phyloP scores from a whole-genome alignment of 2,329 filamentous ascomycete species.

The Monascus ruber region DNA sequence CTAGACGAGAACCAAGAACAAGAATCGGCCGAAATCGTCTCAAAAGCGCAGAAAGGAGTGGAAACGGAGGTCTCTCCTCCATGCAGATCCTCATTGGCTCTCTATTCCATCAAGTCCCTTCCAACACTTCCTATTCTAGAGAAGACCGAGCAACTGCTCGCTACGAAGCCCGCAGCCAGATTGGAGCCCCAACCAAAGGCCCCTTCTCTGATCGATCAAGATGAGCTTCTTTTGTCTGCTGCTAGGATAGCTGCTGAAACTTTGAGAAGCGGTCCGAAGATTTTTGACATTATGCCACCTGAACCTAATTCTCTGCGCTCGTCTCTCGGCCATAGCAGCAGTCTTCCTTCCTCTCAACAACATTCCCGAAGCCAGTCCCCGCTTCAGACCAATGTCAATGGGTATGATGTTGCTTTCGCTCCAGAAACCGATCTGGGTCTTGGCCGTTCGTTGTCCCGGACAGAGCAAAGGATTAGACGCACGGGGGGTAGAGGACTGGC shows the following conservation, averaged over 20 bases:
- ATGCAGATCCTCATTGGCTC: constrained; percentile 16
- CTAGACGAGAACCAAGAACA: constrained; percentile 11
- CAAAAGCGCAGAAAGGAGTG: constrained; percentile 16
- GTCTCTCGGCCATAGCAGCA: constrained; percentile 11
- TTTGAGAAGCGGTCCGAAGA: constrained; percentile 23
- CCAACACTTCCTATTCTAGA: constrained; percentile 26
- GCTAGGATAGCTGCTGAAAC: constrained; percentile 31
- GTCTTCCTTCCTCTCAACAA: constrained; percentile 13
- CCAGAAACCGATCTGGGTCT: constrained; percentile 27
- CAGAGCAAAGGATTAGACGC: constrained; percentile 31
- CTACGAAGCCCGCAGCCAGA: constrained; percentile 12
- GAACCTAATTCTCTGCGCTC: constrained; percentile 13
- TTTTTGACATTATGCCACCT: constrained; percentile 16
- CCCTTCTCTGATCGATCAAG: constrained; percentile 25
- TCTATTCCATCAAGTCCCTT: constrained; percentile 19
- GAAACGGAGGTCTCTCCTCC: constrained; percentile 8
- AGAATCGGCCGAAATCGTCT: constrained; percentile 4
- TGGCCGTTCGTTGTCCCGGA: constrained; percentile 30
- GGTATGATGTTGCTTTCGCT: constrained; percentile 31
- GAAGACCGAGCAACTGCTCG: constrained; percentile 14
- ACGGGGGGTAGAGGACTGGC: constrained; percentile 35
- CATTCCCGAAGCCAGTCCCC: constrained; percentile 18
- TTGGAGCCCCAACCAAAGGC: constrained; percentile 11
- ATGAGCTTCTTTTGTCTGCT: constrained; percentile 30
- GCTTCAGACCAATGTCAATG: constrained; percentile 18